phyloP scores from a whole-genome alignment of 2,329 filamentous ascomycete genomes.

The Didymella sp. region DNA sequence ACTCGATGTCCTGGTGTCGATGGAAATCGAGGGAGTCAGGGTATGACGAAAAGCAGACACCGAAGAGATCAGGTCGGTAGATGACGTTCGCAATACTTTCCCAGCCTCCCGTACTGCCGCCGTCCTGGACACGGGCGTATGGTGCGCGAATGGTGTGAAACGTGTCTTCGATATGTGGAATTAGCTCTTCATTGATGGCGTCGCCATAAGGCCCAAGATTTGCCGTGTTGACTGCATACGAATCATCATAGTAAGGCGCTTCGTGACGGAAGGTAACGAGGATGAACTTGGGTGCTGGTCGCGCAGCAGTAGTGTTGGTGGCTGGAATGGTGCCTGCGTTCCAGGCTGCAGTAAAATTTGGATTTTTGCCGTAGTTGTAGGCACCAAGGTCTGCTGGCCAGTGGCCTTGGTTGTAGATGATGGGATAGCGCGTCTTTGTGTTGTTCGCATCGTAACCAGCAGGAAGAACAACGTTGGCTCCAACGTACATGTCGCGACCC shows the following conservation, averaged over 20 bases:
- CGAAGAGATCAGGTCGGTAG: slow-evolving; percentile 50
- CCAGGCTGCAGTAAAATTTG: slow-evolving; percentile 38
- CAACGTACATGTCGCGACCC: slow-evolving; percentile 48
- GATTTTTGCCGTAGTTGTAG: slow-evolving; percentile 28
- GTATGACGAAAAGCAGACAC: slow-evolving; percentile 49
- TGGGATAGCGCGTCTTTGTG: slow-evolving; percentile 42
- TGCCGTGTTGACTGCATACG: slow-evolving; percentile 50
- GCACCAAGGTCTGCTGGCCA: slow-evolving; percentile 38
- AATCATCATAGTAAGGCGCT: slow-evolving; percentile 50
- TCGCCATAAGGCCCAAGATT: slow-evolving; percentile 52
- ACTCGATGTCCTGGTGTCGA: slow-evolving; percentile 47
- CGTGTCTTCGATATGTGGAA: slow-evolving; percentile 43
- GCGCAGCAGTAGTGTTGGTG: slow-evolving; percentile 32
- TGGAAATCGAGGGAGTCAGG: slow-evolving; percentile 50
- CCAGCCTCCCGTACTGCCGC: slow-evolving; percentile 51
- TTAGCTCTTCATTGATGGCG: slow-evolving; percentile 51
- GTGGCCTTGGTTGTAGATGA: slow-evolving; percentile 48
- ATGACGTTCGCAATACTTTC: slow-evolving; percentile 47
- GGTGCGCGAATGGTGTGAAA: slow-evolving; percentile 49
- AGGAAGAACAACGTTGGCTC: slow-evolving; percentile 48
- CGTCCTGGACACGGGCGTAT: slow-evolving; percentile 49
- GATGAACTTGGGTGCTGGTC: slow-evolving; percentile 47
- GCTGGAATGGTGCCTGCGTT: slow-evolving; percentile 41
- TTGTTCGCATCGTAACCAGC: slow-evolving; percentile 44
- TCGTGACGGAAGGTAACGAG: slow-evolving; percentile 50